These are phyloP conservation scores for Sambucus nigra DNA, from an alignment of 129 eudicot genomes.

Conservation along the genomic window DNA sequence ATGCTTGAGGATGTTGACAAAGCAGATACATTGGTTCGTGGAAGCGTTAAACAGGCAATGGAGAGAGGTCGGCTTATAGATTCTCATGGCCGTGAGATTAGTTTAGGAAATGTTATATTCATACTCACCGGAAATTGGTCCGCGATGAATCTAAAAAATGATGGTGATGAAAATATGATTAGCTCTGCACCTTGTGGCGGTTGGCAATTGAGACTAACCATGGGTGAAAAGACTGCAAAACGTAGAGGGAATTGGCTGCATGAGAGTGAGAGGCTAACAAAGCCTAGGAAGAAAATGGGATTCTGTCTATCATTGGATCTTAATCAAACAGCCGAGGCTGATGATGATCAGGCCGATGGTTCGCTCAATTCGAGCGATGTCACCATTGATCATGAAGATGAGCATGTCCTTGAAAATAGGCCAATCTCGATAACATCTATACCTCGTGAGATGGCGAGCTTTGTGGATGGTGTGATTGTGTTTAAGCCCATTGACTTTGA, in stretches of 20 bases:
- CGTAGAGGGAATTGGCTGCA: constrained; percentile 50
- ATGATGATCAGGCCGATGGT: constrained; percentile 62
- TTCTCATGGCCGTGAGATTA: constrained; percentile 82
- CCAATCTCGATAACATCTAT: constrained; percentile 26
- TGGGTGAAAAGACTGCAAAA: constrained; percentile 41
- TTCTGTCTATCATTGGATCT: constrained; percentile 62
- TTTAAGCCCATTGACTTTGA: constrained; percentile 61
- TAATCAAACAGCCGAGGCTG: constrained; percentile 43
- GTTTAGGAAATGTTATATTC: constrained; percentile 81
- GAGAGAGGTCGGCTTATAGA: constrained; percentile 77
- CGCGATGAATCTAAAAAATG: constrained; percentile 12
- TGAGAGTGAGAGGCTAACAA: constrained; percentile 35
- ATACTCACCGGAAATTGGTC: constrained; percentile 82
- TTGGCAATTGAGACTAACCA: constrained; percentile 65
- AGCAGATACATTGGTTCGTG: constrained; percentile 72
- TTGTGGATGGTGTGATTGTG: constrained; percentile 57
- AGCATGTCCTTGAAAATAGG: constrained; percentile 9
- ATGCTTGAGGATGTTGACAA: constrained; percentile 79
- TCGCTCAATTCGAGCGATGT: constrained; percentile 80
- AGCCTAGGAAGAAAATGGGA: constrained; percentile 41
- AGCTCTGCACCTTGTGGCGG: constrained; percentile 35
- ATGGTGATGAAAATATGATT: constrained; percentile 45
- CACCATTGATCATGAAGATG: constrained; percentile 69
- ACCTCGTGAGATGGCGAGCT: constrained; percentile 53
- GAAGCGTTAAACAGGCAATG: constrained; percentile 72